Conservation (phyloP, 768 basidiomycete genomes). For the Russula griseocarnosa region DNA sequence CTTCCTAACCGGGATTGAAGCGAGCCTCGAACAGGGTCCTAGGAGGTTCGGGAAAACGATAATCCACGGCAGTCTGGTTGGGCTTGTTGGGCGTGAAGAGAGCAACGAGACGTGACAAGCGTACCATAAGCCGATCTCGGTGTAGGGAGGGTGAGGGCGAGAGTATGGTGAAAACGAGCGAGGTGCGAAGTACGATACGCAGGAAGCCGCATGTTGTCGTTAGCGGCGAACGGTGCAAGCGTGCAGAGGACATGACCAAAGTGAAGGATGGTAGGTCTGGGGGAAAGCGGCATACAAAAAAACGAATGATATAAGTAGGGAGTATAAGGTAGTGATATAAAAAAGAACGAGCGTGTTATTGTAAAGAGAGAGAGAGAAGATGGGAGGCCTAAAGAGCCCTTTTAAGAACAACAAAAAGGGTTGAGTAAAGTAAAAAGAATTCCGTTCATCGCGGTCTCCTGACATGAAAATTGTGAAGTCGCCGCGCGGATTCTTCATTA, state of each 20-base stretch:
- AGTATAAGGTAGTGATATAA: too few species aligned
- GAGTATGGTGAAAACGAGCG: constrained; percentile 23
- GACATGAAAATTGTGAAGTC: constrained; percentile 20
- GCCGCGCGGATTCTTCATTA: constrained; percentile 20
- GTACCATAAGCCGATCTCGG: constrained; percentile 3
- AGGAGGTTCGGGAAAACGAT: constrained; percentile 11
- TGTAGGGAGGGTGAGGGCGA: constrained; percentile 1
- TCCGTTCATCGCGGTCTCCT: constrained; percentile 21
- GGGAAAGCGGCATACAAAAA: constrained; percentile 14
- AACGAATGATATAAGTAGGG: neutral
- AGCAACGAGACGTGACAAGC: neutral
- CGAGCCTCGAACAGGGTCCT: neutral
- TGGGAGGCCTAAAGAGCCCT: neutral
- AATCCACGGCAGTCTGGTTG: constrained; percentile 14
- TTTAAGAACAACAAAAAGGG: constrained; percentile 4
- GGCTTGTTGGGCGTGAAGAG: neutral
- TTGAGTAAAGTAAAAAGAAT: constrained; percentile 14
- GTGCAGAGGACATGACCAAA: constrained; percentile 18
- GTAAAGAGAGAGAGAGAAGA: neutral
- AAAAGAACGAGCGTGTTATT: constrained; percentile 8
- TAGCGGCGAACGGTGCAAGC: neutral
- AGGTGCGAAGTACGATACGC: constrained; percentile 18
- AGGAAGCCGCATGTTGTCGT: constrained; percentile 19
- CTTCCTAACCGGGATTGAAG: constrained; percentile 10
- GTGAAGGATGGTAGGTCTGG: constrained; percentile 22